Percentiles rank a stretch among this genome's conserved stretches.
Evolutionary conservation across 2,329 filamentous ascomycete genomes (phyloP).

Genomic region (Trichophyton verrucosum): DNA sequence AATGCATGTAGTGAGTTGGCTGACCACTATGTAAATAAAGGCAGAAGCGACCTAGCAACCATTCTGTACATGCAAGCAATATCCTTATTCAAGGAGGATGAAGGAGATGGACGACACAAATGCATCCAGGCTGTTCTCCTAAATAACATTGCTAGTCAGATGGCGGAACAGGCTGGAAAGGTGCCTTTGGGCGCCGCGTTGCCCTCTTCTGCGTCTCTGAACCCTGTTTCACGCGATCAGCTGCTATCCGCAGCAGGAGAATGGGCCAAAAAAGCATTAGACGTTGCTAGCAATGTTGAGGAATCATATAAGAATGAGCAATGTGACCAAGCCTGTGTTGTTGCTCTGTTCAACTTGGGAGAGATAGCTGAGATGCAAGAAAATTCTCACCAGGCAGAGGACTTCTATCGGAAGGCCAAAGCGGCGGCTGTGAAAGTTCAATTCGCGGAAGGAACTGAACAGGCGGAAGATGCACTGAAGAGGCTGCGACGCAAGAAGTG

Average conservation of each 20-base stretch:
- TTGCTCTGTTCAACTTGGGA: slow-evolving; percentile 74
- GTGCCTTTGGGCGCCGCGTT: slow-evolving; percentile 24
- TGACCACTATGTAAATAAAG: slow-evolving; percentile 59
- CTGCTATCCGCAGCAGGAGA: slow-evolving; percentile 57
- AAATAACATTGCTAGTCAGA: slow-evolving; percentile 46
- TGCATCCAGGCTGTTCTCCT: slow-evolving; percentile 67
- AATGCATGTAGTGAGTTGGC: slow-evolving; percentile 48
- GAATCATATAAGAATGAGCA: slow-evolving; percentile 58
- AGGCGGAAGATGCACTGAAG: slow-evolving; percentile 22
- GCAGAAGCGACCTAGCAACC: slow-evolving; percentile 67
- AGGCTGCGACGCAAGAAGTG: slow-evolving; percentile 17
- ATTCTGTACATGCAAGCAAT: slow-evolving; percentile 81
- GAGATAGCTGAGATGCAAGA: slow-evolving; percentile 69
- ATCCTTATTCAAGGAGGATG: slow-evolving; percentile 45
- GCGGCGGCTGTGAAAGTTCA: slow-evolving; percentile 31
- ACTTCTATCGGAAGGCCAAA: slow-evolving; percentile 57
- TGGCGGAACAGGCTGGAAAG: slow-evolving; percentile 23
- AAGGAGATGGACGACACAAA: slow-evolving; percentile 31
- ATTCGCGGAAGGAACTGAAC: slow-evolving; percentile 23
- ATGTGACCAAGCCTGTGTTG: slow-evolving; percentile 72
- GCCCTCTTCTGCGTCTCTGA: slow-evolving; percentile 23
- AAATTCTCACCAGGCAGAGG: slow-evolving; percentile 50
- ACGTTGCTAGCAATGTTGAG: slow-evolving; percentile 52
- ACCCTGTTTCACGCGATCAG: slow-evolving; percentile 44
- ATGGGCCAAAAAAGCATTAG: slow-evolving; percentile 69